Evolutionary conservation across 2,329 filamentous ascomycete genomes (phyloP), one percentile per base, ranked within the genome.

Genomic region (Didymella sp.): DNA sequence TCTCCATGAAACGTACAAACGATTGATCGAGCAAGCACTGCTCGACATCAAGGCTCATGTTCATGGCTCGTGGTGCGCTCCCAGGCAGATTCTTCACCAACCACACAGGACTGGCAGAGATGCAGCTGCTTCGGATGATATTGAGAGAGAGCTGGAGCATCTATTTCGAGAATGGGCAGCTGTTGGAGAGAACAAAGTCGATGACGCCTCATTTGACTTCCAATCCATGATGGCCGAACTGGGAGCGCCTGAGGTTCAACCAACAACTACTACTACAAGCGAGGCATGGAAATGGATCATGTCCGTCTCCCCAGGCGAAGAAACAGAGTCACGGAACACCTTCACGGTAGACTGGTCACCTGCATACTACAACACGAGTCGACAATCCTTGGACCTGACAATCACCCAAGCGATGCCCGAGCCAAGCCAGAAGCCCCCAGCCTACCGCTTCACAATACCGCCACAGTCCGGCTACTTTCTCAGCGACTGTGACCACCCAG

Each of bases 381-480:
- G 21, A 25, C 41, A 62, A 22, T 59, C 72, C 33, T 57, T 76
- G 38, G 22, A 68, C 49, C 44, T 72, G 42, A 59, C 71, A 40
- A 60, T 76, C 28, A 59, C 58, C 21, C 45, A 62, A 25, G 58
- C 43, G 12, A 21, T 13, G 21, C n/a, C 27, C 12, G 46, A 41
- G 42, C 28, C 49, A 30, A 45, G 53, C 45, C 38, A 61, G 30
- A 7, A 48, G 37, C 44, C 27, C 30, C 54, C 46, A 35, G 56
- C 59, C 49, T 71, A 73, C 44, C 58, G 61, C 61, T 80, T 81
- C 62, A 73, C 67, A 4, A 69, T 87, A 13, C 85, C 86, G 17
- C 77, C 83, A 4, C 56, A 64, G 6, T 79, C 83, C 12, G 77
- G 79, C 13, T 79, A 81, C 65, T 76, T 88, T 19, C 73, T 81